These are phyloP conservation scores for Orychophragmus violaceus DNA, from an alignment of 345 rosid species.

Conservation along the genomic window DNA sequence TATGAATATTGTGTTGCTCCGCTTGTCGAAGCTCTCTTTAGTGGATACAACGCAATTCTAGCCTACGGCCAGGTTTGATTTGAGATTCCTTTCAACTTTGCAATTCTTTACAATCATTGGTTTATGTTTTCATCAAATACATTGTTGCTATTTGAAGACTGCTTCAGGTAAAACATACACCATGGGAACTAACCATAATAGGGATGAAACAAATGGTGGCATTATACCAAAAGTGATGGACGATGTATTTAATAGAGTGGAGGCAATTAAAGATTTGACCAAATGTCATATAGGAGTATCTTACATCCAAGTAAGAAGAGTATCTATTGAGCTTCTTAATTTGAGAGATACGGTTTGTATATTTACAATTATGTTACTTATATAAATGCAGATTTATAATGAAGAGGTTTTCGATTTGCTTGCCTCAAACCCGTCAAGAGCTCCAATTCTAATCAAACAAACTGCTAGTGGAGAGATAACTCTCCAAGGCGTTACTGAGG, in stretches of 20 bases:
- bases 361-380: not conserved
- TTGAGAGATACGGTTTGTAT: not conserved
- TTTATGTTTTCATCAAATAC: no score
- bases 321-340: not conserved
- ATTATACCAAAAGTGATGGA: not conserved
- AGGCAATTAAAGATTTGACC: no score
- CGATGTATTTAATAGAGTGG: not conserved
- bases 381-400: constrained; percentile 77
- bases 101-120: not conserved
- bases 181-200: not conserved
- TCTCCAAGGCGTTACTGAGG: constrained; percentile 83
- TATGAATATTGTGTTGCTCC: not conserved
- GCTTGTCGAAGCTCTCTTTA: not conserved
- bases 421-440: constrained; percentile 55
- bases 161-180: not conserved
- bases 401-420: constrained; percentile 93
- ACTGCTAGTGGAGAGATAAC: constrained; percentile 84
- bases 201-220: not conserved
- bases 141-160: not conserved
- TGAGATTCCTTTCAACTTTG: not conserved
- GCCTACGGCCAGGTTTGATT: not conserved
- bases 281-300: not conserved
- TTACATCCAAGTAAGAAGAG: not conserved
- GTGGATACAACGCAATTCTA: not conserved
- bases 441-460: constrained; percentile 82